phyloP scores from a whole-genome alignment of 2,329 filamentous ascomycete species.

The Apiospora hydei region DNA sequence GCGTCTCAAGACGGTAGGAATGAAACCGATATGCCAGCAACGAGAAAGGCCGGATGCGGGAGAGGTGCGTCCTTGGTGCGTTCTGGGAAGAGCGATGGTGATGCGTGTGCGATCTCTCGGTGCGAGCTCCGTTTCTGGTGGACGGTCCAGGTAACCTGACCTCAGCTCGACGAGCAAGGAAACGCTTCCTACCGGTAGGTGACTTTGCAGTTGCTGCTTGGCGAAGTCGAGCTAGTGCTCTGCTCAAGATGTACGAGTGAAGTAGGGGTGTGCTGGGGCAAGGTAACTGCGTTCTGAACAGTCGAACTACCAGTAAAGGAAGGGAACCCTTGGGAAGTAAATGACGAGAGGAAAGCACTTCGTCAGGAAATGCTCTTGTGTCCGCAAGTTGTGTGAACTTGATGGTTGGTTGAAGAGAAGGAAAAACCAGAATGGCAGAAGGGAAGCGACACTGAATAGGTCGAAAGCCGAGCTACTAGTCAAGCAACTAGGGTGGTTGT shows the following conservation, averaged over 20 bases:
- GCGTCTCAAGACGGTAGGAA: constrained; percentile 2
- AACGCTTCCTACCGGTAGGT: background rate
- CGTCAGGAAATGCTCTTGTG: background rate
- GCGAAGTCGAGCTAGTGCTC: background rate
- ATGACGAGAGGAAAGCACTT: background rate
- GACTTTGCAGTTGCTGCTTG: background rate
- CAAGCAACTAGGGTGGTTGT: background rate
- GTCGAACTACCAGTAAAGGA: background rate
- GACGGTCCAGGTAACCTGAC: background rate
- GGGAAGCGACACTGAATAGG: background rate
- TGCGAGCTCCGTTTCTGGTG: background rate
- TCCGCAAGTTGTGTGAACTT: background rate
- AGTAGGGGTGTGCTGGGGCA: background rate
- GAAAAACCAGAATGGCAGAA: background rate
- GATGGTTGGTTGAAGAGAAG: background rate
- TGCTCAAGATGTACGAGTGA: background rate
- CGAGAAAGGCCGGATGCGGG: constrained; percentile 9
- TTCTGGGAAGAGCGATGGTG: too few species aligned
- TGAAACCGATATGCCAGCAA: background rate
- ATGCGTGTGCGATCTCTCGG: background rate
- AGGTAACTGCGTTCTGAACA: background rate
- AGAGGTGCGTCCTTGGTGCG: background rate
- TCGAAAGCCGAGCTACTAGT: background rate
- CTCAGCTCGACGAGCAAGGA: background rate
- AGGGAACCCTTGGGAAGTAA: background rate